These are phyloP conservation scores for Lipomyces kockii DNA, from an alignment of 805 yeast species.

Conservation along the genomic window DNA sequence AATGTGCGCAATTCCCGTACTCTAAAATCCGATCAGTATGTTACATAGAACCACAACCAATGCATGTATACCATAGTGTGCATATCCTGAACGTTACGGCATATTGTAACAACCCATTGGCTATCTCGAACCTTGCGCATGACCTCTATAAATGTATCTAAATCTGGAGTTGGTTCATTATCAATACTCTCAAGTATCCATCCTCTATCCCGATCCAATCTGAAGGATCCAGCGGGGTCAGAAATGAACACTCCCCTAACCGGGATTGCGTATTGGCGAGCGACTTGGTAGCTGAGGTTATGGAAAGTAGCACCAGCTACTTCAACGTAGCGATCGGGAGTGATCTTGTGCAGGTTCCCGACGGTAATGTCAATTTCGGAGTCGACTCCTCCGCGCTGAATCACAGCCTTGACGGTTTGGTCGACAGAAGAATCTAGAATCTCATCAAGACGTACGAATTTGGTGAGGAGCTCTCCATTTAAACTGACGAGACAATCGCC, in stretches of 20 bases:
- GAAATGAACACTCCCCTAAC: slow-evolving; percentile 82
- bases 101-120: slow-evolving; percentile 68
- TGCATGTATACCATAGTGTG: slow-evolving; percentile 55
- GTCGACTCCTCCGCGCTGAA: slow-evolving; percentile 77
- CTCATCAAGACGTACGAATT: slow-evolving; percentile 81
- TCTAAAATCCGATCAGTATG: slow-evolving; percentile 40
- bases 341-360: slow-evolving; percentile 77
- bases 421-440: slow-evolving; percentile 76
- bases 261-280: slow-evolving; percentile 81
- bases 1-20: slow-evolving; percentile 66
- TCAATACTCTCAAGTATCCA: slow-evolving; percentile 83
- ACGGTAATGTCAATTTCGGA: slow-evolving; percentile 58
- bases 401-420: slow-evolving; percentile 55
- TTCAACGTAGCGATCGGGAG: slow-evolving; percentile 80
- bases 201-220: slow-evolving; percentile 55
- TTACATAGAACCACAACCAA: background rate
- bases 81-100: slow-evolving; percentile 77
- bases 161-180: slow-evolving; percentile 70
- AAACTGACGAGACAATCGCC: slow-evolving; percentile 84
- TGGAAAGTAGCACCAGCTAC: slow-evolving; percentile 89
- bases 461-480: slow-evolving; percentile 64
- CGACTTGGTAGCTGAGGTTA: slow-evolving; percentile 84
- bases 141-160: slow-evolving; percentile 76
- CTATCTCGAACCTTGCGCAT: slow-evolving; percentile 79
- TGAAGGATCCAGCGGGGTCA: slow-evolving; percentile 76